Evolutionary conservation across 1,284 basidiomycete genomes (phyloP).

Genomic region (Leccinum pallidistipes): DNA sequence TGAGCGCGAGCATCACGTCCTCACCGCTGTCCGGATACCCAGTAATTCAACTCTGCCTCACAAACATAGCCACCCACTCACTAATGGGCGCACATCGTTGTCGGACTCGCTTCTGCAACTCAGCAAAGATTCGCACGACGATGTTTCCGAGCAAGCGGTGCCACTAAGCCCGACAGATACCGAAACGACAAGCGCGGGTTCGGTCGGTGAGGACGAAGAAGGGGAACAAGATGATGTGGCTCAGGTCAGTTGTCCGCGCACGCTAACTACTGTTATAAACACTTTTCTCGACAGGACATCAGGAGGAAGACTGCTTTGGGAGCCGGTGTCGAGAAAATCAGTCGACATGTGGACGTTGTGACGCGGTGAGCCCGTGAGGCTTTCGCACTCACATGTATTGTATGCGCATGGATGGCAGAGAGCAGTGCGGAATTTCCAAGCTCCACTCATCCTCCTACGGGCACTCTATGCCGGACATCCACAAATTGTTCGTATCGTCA

Average conservation of each 20-base stretch:
- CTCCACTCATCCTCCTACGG: constrained; percentile 3
- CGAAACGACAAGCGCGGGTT: constrained; percentile 8
- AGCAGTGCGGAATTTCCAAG: constrained; percentile 6
- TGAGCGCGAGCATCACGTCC: constrained; percentile 23
- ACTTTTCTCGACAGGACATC: constrained; percentile 28
- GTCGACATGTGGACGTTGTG: constrained; percentile 45
- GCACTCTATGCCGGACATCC: neutral
- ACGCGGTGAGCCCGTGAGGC: constrained; percentile 15
- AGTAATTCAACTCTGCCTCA: constrained; percentile 5
- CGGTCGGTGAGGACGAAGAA: constrained; percentile 16
- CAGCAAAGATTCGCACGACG: neutral
- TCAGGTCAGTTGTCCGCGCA: constrained; percentile 33
- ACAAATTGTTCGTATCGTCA: neutral
- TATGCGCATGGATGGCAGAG: constrained; percentile 1
- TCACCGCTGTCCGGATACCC: constrained; percentile 26
- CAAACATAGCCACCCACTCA: constrained; percentile 7
- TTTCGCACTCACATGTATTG: neutral
- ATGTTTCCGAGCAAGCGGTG: neutral
- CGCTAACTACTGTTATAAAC: constrained; percentile 2
- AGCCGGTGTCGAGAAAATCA: constrained; percentile 73
- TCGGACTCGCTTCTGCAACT: constrained; percentile 2
- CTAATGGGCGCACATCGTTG: constrained; percentile 1
- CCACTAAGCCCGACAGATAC: constrained; percentile 16
- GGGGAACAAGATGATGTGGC: constrained; percentile 34
- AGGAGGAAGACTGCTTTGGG: constrained; percentile 45